Evolutionary conservation across 2,329 filamentous ascomycete species (phyloP).

Genomic region (Thielaviopsis punctulata): DNA sequence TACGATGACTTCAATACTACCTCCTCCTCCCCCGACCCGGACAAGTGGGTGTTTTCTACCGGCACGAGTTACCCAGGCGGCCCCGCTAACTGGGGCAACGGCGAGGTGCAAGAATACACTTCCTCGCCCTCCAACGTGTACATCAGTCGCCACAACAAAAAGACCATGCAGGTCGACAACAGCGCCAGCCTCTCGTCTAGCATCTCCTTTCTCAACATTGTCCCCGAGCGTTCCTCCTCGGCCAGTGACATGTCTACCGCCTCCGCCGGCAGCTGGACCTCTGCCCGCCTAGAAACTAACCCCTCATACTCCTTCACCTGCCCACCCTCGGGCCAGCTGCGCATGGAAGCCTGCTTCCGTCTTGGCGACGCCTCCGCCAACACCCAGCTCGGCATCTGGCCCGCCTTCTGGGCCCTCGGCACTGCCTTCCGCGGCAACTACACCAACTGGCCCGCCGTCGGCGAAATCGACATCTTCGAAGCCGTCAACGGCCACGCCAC

Average conservation of each 20-base stretch:
- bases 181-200: background rate
- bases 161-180: background rate
- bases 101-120: slow-evolving; percentile 31
- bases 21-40: background rate
- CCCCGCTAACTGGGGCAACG: slow-evolving; percentile 29
- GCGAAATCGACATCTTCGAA: slow-evolving; percentile 30
- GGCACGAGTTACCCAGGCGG: slow-evolving; percentile 31
- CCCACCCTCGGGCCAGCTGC: slow-evolving; percentile 19
- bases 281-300: slow-evolving; percentile 26
- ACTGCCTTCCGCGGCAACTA: slow-evolving; percentile 22
- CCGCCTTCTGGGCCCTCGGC: slow-evolving; percentile 30
- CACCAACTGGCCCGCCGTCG: slow-evolving; percentile 24
- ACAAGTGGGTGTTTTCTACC: slow-evolving; percentile 15
- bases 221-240: slow-evolving; percentile 2
- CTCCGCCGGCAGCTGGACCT: slow-evolving; percentile 23
- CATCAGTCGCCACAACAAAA: slow-evolving; percentile 17
- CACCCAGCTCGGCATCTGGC: slow-evolving; percentile 26
- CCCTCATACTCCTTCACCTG: slow-evolving; percentile 21
- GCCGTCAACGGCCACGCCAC: slow-evolving; percentile 22
- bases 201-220: slow-evolving; percentile 6
- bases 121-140: slow-evolving; percentile 22
- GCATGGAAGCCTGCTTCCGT: slow-evolving; percentile 23
- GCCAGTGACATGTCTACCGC: slow-evolving; percentile 3
- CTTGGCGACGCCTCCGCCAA: slow-evolving; percentile 17
- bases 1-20: slow-evolving; percentile 17